These are phyloP conservation scores for Hygrocybe coccinea DNA, from an alignment of 768 basidiomycete species.

Conservation along the genomic window DNA sequence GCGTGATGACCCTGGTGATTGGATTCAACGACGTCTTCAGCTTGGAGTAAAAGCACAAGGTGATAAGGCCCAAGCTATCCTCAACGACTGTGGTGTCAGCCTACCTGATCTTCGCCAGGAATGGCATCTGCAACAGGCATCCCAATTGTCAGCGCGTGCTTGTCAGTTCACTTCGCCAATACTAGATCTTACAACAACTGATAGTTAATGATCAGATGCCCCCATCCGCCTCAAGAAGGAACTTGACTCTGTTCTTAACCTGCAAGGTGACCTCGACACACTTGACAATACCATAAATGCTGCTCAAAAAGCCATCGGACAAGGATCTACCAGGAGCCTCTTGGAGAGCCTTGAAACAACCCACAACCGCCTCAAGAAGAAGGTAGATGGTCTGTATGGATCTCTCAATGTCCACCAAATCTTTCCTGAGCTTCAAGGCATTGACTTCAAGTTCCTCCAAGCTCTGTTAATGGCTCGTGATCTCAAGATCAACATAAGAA, in stretches of 20 bases:
- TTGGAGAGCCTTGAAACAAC: constrained; percentile 19
- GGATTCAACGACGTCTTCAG: constrained; percentile 22
- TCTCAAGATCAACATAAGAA: constrained; percentile 24
- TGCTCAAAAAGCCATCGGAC: not conserved
- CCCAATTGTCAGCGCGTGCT: constrained; percentile 25
- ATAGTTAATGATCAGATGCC: constrained; percentile 17
- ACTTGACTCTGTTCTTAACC: constrained; percentile 25
- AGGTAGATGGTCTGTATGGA: constrained; percentile 30
- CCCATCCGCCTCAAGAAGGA: constrained; percentile 30
- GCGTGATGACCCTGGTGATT: constrained; percentile 28
- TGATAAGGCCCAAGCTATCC: constrained; percentile 23
- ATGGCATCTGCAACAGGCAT: constrained; percentile 30
- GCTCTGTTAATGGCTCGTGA: constrained; percentile 26
- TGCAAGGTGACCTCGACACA: constrained; percentile 25
- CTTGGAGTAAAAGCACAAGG: constrained; percentile 15
- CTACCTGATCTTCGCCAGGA: constrained; percentile 12
- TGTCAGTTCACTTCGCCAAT: constrained; percentile 20
- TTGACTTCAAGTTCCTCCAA: constrained; percentile 27
- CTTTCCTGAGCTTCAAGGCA: constrained; percentile 30
- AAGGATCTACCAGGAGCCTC: constrained; percentile 6
- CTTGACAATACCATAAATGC: constrained; percentile 22
- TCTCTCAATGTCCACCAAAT: constrained; percentile 30
- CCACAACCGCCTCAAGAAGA: constrained; percentile 16
- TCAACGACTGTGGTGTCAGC: constrained; percentile 19
- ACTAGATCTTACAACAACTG: not conserved